phyloP scores from a whole-genome alignment of 768 basidiomycete genomes.

The Trametes cingulata region DNA sequence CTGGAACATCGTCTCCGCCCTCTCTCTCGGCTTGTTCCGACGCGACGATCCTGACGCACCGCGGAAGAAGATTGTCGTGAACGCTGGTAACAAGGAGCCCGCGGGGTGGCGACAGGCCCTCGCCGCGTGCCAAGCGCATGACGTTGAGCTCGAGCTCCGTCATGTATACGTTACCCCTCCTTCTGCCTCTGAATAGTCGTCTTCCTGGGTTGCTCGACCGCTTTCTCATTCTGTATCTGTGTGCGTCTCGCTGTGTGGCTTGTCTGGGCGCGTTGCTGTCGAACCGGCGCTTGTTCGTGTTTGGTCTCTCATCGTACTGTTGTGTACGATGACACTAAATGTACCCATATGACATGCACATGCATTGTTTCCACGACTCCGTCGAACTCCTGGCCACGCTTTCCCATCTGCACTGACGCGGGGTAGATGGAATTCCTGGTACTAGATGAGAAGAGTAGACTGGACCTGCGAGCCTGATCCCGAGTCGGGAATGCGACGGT shows the following conservation, averaged over 20 bases:
- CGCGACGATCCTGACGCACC: background rate
- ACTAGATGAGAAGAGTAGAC: too few relatives aligned
- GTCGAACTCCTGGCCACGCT: too few relatives aligned
- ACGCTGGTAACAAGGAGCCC: slow-evolving; percentile 7
- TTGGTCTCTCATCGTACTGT: too few relatives aligned
- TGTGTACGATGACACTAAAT: too few relatives aligned
- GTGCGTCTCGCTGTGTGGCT: background rate
- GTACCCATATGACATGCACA: too few relatives aligned
- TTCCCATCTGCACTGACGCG: too few relatives aligned
- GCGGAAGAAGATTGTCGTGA: slow-evolving; percentile 14
- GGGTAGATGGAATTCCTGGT: too few relatives aligned
- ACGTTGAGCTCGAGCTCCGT: slow-evolving; percentile 14
- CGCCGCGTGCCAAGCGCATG: slow-evolving; percentile 7
- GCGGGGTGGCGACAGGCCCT: slow-evolving; percentile 6
- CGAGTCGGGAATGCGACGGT: too few relatives aligned
- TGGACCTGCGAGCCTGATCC: too few relatives aligned
- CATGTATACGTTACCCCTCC: slow-evolving; percentile 4
- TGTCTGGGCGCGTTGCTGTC: background rate
- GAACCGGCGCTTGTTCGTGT: too few relatives aligned
- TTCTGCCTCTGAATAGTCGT: background rate
- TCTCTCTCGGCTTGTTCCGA: slow-evolving; percentile 5
- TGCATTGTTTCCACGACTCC: too few relatives aligned
- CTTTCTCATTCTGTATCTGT: background rate
- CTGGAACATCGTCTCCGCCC: slow-evolving; percentile 21
- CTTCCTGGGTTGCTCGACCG: background rate